Percentiles rank a stretch among this genome's conserved stretches.
These are phyloP conservation scores for Glonium stellatum DNA, from an alignment of 495 filamentous ascomycete species.

Conservation along the genomic window DNA sequence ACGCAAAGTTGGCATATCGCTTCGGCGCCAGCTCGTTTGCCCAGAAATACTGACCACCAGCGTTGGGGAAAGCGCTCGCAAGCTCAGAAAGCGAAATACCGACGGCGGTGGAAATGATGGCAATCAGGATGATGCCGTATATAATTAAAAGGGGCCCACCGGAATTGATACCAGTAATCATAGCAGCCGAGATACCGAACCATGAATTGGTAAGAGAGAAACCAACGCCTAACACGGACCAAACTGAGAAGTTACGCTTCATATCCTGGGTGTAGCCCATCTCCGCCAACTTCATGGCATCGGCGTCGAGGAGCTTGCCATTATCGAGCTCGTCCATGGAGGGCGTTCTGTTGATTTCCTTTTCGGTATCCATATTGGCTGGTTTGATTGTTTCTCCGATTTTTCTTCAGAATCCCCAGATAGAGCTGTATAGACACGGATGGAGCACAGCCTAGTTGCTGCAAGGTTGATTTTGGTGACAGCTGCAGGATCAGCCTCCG, in stretches of 20 bases:
- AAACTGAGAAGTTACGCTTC: slow-evolving; percentile 51
- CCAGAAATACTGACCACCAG: slow-evolving; percentile 62
- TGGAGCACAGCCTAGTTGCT: no score
- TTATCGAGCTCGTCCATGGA: slow-evolving; percentile 9
- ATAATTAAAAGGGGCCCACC: slow-evolving; percentile 56
- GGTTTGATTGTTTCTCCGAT: not conserved
- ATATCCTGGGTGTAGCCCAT: slow-evolving; percentile 57
- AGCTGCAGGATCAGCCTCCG: no score
- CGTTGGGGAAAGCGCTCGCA: slow-evolving; percentile 52
- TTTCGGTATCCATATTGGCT: slow-evolving; percentile 12
- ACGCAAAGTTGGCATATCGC: slow-evolving; percentile 45
- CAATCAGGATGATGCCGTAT: slow-evolving; percentile 54
- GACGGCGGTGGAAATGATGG: slow-evolving; percentile 49
- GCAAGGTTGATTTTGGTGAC: no score
- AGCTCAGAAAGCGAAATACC: slow-evolving; percentile 52
- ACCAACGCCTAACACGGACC: slow-evolving; percentile 52
- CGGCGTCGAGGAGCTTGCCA: slow-evolving; percentile 17
- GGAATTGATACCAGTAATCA: slow-evolving; percentile 54
- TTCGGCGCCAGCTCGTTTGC: slow-evolving; percentile 51
- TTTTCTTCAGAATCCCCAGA: not conserved
- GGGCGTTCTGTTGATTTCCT: slow-evolving; percentile 3
- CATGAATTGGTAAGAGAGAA: slow-evolving; percentile 61
- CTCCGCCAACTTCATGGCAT: slow-evolving; percentile 35
- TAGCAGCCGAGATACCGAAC: slow-evolving; percentile 54
- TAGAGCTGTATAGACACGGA: no score